phyloP scores from a whole-genome alignment of 2,329 filamentous ascomycete species.

The Trichoderma asperellum region DNA sequence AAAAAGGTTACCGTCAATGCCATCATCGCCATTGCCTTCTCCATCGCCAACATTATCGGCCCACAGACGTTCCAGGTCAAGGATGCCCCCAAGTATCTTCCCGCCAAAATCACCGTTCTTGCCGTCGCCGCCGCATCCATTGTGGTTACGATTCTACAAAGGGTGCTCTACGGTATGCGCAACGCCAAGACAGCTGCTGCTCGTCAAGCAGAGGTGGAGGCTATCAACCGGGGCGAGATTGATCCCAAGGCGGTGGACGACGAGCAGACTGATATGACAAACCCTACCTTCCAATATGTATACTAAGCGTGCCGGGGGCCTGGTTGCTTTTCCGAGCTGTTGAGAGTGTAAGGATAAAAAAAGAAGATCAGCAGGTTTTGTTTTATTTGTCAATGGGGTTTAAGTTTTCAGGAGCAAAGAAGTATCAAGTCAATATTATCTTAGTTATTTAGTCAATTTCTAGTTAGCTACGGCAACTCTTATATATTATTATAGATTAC shows the following conservation, averaged over 20 bases:
- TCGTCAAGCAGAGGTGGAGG: constrained; percentile 33
- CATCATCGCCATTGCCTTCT: constrained; percentile 50
- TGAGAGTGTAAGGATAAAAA: not conserved
- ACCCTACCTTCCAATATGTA: constrained; percentile 34
- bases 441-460: not conserved
- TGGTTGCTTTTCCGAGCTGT: constrained; percentile 6
- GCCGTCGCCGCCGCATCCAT: constrained; percentile 47
- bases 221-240: constrained; percentile 41
- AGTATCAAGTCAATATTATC: constrained; percentile 1
- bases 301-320: constrained; percentile 28
- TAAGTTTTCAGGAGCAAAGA: not conserved
- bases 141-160: constrained; percentile 41
- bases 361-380: not conserved
- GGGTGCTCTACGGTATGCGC: constrained; percentile 41
- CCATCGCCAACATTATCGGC: constrained; percentile 49
- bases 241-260: constrained; percentile 31
- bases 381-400: not conserved
- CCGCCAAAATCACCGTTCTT: constrained; percentile 54
- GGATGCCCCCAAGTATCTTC: constrained; percentile 54
- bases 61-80: constrained; percentile 40
- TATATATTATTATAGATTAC: constrained; percentile 12
- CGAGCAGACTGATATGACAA: constrained; percentile 44
- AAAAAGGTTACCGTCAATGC: constrained; percentile 51
- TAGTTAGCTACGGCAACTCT: constrained; percentile 6
- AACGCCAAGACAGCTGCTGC: constrained; percentile 47